Conservation (phyloP, 177 flowering plant genomes). For the Telopea speciosissima region DNA sequence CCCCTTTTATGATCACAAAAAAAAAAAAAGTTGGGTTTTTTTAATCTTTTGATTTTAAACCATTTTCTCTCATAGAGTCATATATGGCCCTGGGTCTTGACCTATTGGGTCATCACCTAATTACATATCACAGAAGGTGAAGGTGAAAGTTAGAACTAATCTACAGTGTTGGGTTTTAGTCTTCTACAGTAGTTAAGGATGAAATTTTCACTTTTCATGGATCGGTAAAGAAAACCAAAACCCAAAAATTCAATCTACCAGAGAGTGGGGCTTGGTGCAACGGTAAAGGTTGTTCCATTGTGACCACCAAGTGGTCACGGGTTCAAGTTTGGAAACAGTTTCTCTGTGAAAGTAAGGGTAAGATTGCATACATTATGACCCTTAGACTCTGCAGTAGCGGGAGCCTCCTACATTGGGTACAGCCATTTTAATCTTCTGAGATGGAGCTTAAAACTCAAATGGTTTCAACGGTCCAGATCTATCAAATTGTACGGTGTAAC, state of each 20-base stretch:
- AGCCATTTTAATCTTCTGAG: neutral
- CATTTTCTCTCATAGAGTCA: neutral
- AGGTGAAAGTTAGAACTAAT: neutral
- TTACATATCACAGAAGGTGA: neutral
- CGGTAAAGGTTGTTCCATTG: no score
- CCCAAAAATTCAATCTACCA: no score
- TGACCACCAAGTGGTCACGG: no score
- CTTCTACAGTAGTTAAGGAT: neutral
- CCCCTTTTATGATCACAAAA: constrained; percentile 18
- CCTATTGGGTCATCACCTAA: no score
- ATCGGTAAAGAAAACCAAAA: no score
- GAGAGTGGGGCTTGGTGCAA: no score
- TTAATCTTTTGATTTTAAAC: constrained; percentile 1
- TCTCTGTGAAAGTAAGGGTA: no score
- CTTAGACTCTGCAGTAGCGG: no score
- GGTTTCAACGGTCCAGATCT: neutral
- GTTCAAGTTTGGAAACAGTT: no score
- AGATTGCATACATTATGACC: no score
- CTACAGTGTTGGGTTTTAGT: neutral
- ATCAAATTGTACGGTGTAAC: neutral
- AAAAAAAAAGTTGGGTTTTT: constrained; percentile 23
- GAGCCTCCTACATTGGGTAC: no score
- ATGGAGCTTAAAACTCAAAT: neutral
- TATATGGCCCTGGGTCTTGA: no score
- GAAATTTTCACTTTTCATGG: neutral